phyloP scores from a whole-genome alignment of 805 yeast species.

The Wickerhamiella slavikovae region DNA sequence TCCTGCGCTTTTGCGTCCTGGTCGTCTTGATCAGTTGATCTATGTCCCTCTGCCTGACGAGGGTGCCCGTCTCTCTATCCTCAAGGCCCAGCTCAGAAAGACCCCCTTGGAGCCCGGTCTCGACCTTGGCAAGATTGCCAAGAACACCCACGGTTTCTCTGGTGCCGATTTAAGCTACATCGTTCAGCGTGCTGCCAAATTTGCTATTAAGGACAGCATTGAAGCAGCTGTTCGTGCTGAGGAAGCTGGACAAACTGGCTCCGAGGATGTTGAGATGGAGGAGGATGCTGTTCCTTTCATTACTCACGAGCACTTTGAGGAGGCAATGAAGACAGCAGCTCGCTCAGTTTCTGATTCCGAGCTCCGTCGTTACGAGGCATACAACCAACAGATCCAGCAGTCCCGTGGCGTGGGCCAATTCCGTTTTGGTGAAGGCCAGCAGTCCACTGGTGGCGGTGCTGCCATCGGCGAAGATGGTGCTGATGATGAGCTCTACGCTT shows the following conservation, averaged over 20 bases:
- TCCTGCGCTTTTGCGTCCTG: conserved; percentile 96
- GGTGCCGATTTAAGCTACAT: conserved; percentile 98
- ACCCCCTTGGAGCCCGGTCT: conserved; percentile 97
- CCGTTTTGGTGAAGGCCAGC: conserved; percentile 33
- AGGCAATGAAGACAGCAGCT: conserved; percentile 98
- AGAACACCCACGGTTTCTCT: conserved; percentile 89
- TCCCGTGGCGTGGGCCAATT: conserved; percentile 91
- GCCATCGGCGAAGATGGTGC: conserved; percentile 31
- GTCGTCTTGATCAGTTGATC: conserved; percentile 94
- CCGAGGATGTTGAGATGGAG: conserved; percentile 16
- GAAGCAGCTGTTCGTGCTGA: conserved; percentile 43
- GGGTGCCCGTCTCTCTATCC: conserved; percentile 76
- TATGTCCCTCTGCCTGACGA: conserved; percentile 98
- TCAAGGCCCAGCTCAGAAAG: conserved; percentile 91
- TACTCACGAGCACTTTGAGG: conserved; percentile 86
- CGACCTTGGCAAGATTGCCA: conserved; percentile 72
- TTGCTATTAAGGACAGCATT: conserved; percentile 93
- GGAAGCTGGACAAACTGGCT: conserved; percentile 24
- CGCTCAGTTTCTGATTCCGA: conserved; percentile 95
- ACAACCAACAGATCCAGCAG: conserved; percentile 88
- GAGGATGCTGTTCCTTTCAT: conserved; percentile 76
- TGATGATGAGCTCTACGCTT: conserved; percentile 50
- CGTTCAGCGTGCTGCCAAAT: conserved; percentile 96
- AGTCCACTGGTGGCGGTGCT: conserved; percentile 25
- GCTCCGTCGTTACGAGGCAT: conserved; percentile 95